phyloP scores from a whole-genome alignment of 2,329 filamentous ascomycete species.

The Polychaeton citri region DNA sequence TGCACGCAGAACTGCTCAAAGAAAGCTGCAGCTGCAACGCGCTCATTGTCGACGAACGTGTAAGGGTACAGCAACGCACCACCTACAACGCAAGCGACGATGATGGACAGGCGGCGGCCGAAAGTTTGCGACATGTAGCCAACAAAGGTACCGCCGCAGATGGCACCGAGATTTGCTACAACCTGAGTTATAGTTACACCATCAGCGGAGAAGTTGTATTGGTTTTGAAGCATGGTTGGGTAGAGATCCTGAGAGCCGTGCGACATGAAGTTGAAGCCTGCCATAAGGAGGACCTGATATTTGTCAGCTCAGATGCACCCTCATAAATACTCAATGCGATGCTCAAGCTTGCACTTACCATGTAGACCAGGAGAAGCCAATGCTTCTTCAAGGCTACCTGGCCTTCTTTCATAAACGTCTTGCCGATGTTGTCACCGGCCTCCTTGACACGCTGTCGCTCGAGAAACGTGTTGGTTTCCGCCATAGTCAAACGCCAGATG shows the following conservation, averaged over 20 bases:
- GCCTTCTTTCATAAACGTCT: conserved; percentile 58
- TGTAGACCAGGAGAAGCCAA: conserved; percentile 67
- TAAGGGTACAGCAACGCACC: conserved; percentile 76
- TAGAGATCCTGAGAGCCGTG: conserved; percentile 60
- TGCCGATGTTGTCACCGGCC: conserved; percentile 36
- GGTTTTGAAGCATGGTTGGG: conserved; percentile 46
- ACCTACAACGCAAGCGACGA: conserved; percentile 43
- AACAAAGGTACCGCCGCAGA: conserved; percentile 32
- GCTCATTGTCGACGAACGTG: conserved; percentile 49
- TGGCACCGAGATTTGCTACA: conserved; percentile 37
- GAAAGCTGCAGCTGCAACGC: conserved; percentile 67
- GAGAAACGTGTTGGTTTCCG: conserved; percentile 63
- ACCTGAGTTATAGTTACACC: conserved; percentile 36
- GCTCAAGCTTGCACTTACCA: conserved; percentile 47
- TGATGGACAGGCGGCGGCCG: conserved; percentile 34
- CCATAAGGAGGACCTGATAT: conserved; percentile 6
- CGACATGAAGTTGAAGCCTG: conserved; percentile 26
- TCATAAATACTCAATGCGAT: conserved; percentile 55
- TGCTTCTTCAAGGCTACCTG: conserved; percentile 66
- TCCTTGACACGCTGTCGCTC: conserved; percentile 53
- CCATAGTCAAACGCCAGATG: conserved; percentile 59
- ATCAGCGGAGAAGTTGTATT: conserved; percentile 40
- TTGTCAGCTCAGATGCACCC: too few relatives aligned
- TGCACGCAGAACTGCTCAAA: conserved; percentile 50
- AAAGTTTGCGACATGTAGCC: conserved; percentile 34